Evolutionary conservation across 345 rosid species (phyloP), one percentile per base, ranked within the genome.

Genomic region (Euclidium syriacum): DNA sequence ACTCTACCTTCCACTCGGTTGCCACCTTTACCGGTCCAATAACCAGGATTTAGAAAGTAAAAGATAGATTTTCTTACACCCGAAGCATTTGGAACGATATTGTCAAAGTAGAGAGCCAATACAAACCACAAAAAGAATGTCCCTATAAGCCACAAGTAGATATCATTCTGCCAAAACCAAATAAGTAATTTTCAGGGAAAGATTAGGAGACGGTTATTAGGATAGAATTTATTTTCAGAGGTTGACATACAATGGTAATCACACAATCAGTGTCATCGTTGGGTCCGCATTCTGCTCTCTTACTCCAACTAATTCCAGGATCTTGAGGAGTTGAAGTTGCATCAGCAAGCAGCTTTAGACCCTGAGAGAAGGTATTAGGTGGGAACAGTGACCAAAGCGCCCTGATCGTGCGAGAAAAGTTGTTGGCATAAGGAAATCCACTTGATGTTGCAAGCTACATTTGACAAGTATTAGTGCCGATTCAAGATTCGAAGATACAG

Each of bases 1-100:
- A 25, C 68, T n/a, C n/a, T 71, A 87, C 96, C 96, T 89, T 77
- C 65, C 25, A 72, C 82, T 65, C 76, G 80, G 77, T 64, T 73
- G 73, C 98, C 95, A 62, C 94, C 95, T 74, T 65, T 89, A 68
- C 95, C 96, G 0, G 86, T 86, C 98, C 98, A 89, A 66, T 82
- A 87, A 26, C 87, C 84, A 18, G 87, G 95, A 24, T 78, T 81
- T 14, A 92, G 68, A 78, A 92, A 87, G 77, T 87, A 92, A 73
- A 83, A 75, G 23, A 76, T 7, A 32, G 96, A 72, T 74, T 83
- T 92, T 72, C 96, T 84, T 49, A 85, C 82, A 64, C 95, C 94
- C 10, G 82, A 82, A 3, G 87, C 84, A 62, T 89, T 92, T 58
- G 94, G 89, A 62, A 85, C 57, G 64, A 89, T 84, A 72, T 92